These are phyloP conservation scores for Rhodotorula sp. DNA, from an alignment of 1,284 basidiomycete species.

Conservation along the genomic window DNA sequence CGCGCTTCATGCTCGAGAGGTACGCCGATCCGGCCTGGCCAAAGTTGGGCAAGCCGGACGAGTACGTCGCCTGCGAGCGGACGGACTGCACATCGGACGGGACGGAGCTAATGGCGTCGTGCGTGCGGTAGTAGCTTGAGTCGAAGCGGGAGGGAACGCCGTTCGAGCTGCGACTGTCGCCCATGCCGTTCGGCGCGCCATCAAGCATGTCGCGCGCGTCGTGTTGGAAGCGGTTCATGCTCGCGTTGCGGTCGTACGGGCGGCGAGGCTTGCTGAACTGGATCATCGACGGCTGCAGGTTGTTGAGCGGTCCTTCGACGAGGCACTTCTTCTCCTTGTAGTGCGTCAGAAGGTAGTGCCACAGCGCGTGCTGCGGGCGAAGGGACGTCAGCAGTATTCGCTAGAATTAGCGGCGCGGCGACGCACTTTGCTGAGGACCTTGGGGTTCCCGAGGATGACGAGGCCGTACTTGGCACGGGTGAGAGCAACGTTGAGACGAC, in stretches of 20 bases:
- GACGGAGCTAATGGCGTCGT: conserved; percentile 90
- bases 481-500: conserved; percentile 93
- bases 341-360: conserved; percentile 97
- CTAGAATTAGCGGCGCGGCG: neutral
- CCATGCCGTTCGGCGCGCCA: neutral
- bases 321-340: conserved; percentile 95
- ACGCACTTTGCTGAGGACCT: conserved; percentile 93
- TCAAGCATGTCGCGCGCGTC: conserved; percentile 40
- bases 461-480: conserved; percentile 97
- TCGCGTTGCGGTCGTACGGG: conserved; percentile 50
- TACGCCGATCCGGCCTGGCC: conserved; percentile 33
- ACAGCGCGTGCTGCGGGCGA: conserved; percentile 78
- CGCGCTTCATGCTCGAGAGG: conserved; percentile 30
- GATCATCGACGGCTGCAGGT: conserved; percentile 96
- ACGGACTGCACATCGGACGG: conserved; percentile 91
- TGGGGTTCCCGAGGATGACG: conserved; percentile 96
- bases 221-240: conserved; percentile 42
- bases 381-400: conserved; percentile 1
- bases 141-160: conserved; percentile 89
- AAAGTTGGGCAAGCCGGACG: conserved; percentile 83
- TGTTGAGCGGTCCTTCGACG: conserved; percentile 94
- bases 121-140: conserved; percentile 88
- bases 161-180: neutral
- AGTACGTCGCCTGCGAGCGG: conserved; percentile 88
- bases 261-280: conserved; percentile 95